Percentiles rank a stretch among this genome's conserved stretches.
These are phyloP conservation scores for Wickerhamomyces tratensis DNA, from an alignment of 805 yeast genomes.

Conservation along the genomic window DNA sequence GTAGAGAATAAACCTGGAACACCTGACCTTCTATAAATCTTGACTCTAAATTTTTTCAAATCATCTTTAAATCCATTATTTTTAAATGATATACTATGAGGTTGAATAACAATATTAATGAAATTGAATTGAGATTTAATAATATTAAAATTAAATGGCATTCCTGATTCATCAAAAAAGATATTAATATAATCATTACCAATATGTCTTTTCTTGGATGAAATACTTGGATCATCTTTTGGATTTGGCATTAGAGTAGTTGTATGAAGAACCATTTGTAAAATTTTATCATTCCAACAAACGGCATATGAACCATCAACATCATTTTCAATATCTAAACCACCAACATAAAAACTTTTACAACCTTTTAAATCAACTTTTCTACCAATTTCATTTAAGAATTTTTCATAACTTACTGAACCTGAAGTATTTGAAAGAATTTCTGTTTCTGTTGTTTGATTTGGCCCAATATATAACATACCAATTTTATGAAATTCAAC, in stretches of 20 bases:
- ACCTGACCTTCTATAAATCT: constrained; percentile 53
- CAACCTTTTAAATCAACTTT: constrained; percentile 49
- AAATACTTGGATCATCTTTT: constrained; percentile 28
- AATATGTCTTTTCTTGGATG: constrained; percentile 71
- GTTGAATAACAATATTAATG: constrained; percentile 68
- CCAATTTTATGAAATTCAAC: constrained; percentile 77
- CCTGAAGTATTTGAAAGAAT: constrained; percentile 59
- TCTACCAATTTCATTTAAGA: constrained; percentile 49
- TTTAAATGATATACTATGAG: constrained; percentile 31
- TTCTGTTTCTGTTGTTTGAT: constrained; percentile 53
- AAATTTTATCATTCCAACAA: constrained; percentile 60
- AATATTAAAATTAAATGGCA: constrained; percentile 57
- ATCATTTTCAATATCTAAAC: constrained; percentile 62
- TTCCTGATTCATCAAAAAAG: constrained; percentile 68
- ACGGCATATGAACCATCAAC: constrained; percentile 70
- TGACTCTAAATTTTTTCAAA: constrained; percentile 44
- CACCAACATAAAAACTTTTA: constrained; percentile 57
- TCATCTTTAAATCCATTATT: constrained; percentile 2
- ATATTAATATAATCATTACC: constrained; percentile 81
- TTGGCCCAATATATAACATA: constrained; percentile 60
- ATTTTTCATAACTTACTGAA: constrained; percentile 49
- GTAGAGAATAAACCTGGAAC: constrained; percentile 73
- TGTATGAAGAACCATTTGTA: constrained; percentile 69
- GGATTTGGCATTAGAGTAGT: constrained; percentile 72
- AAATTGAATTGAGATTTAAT: constrained; percentile 77